Percentiles rank a stretch among this genome's conserved stretches.
Conservation (phyloP, 2,329 filamentous ascomycete genomes). For the Chaetomium sp. region DNA sequence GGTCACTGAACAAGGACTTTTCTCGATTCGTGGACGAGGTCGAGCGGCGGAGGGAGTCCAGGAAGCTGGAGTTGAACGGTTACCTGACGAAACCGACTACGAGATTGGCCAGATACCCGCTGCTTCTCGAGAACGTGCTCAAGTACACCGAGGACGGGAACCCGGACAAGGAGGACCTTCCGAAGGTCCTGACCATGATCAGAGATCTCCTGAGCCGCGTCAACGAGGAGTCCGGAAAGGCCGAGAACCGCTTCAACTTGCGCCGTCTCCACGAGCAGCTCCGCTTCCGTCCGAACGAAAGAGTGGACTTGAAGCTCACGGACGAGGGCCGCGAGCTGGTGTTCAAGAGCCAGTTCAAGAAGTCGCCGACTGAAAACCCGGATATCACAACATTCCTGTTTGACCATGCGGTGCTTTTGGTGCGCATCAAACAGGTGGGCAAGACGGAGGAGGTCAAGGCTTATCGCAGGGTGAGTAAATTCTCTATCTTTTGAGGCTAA, state of each 20-base stretch:
- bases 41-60: constrained; percentile 89
- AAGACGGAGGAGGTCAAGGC: constrained; percentile 94
- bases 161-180: constrained; percentile 85
- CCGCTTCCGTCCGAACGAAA: constrained; percentile 82
- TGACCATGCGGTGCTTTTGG: constrained; percentile 88
- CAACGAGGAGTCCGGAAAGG: constrained; percentile 92
- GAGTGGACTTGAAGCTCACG: constrained; percentile 87
- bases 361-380: constrained; percentile 76
- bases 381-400: constrained; percentile 95
- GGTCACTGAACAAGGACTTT: constrained; percentile 77
- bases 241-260: constrained; percentile 95
- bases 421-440: constrained; percentile 83
- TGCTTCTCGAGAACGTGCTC: constrained; percentile 82
- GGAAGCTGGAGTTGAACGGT: constrained; percentile 93
- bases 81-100: constrained; percentile 98
- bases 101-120: constrained; percentile 83
- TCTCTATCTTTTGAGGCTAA: neutral
- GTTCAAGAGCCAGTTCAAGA: constrained; percentile 92
- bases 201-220: constrained; percentile 80
- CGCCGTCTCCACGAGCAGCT: constrained; percentile 87
- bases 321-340: constrained; percentile 90
- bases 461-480: constrained; percentile 60
- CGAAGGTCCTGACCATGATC: constrained; percentile 80
- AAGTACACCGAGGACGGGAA: constrained; percentile 89
- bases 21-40: constrained; percentile 92